Base-by-base conservation (phyloP, 164 flowering plant genomes). In the Magnolia kwangsiensis region DNA sequence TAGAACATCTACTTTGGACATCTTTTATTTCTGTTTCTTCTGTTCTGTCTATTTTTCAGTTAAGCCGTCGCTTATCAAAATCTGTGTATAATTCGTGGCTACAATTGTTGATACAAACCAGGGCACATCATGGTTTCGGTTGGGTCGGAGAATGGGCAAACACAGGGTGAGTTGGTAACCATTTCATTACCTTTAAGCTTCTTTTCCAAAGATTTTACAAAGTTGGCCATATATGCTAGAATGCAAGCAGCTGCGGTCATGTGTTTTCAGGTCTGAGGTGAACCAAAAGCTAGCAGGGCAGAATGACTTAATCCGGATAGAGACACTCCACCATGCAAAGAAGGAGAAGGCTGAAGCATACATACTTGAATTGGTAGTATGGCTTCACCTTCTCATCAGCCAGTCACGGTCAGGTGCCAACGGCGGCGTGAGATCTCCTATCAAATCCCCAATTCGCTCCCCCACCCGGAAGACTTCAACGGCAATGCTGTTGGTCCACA, bases 131-230 rank as follows among this genome's bases (percentile, higher is more conserved):
- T 80, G 98, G 98, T 67, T 96, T 96, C 78, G 99, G 99, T 70
- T 96, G 99, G 99, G 99, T 96, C 78, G 99, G 99, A 64, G 99
- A 96, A 83, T 96, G 99, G 99, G 99, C 99, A 72, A 96, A 88
- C 81, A 89, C 97, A 9, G 98, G 99, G 99, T 94, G 69, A 85
- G 93, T 78, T 21, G 19, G 20, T 5, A 20, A 20, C 49, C 9
- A 20, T 68, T 74, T 11, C 14, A 67, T 72, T 51, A 8, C 61
- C 14, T n/a, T 67, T 72, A n/a, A n/a, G 58, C n/a, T 51, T 8
- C 18, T 23, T 63, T 63, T 67, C 5, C 6, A 59, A 31, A 27
- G n/a, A 23, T 75, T 76, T 7, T 50, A 13, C 10, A 58, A 14
- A 61, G 51, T 18, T 20, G 20, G 7, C 45, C 61, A 51, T 49